phyloP scores from a whole-genome alignment of 1,284 basidiomycete genomes.

The Violaceomyces palustris region DNA sequence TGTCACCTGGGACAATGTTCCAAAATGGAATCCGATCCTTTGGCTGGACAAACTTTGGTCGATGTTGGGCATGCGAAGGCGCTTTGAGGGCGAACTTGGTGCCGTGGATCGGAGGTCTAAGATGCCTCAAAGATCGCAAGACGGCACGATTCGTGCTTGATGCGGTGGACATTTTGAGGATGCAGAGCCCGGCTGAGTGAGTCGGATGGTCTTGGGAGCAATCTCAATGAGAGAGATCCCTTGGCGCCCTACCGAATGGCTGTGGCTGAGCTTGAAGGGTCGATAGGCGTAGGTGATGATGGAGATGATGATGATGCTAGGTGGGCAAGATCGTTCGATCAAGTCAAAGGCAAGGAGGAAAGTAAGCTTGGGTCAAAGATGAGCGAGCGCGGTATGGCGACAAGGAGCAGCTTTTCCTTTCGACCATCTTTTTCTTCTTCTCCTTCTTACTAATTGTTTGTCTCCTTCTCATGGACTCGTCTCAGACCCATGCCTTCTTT shows the following conservation, averaged over 20 bases:
- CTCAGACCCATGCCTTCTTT: not conserved
- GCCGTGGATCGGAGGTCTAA: slow-evolving; percentile 39
- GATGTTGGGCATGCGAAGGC: slow-evolving; percentile 47
- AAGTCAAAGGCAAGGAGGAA: no score
- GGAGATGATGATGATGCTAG: not conserved
- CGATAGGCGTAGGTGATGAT: not conserved
- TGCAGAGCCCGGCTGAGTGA: no score
- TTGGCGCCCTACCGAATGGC: no score
- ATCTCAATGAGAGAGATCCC: no score
- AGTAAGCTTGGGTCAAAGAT: no score
- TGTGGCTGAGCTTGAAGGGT: no score
- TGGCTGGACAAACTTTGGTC: slow-evolving; percentile 50
- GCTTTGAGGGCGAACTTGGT: slow-evolving; percentile 45
- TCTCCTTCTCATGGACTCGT: not conserved
- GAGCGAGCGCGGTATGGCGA: no score
- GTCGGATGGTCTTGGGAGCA: no score
- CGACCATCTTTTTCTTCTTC: slow-evolving; percentile 16
- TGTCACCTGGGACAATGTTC: slow-evolving; percentile 54
- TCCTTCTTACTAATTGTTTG: no score
- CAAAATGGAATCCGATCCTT: slow-evolving; percentile 54
- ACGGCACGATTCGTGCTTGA: slow-evolving; percentile 26
- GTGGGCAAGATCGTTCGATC: no score
- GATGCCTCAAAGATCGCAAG: slow-evolving; percentile 51
- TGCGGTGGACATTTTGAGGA: slow-evolving; percentile 12
- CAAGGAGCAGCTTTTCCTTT: no score